Percentiles rank a stretch among this genome's conserved stretches.
phyloP scores from a whole-genome alignment of 768 basidiomycete species.

The Thelephora aurantiotincta region DNA sequence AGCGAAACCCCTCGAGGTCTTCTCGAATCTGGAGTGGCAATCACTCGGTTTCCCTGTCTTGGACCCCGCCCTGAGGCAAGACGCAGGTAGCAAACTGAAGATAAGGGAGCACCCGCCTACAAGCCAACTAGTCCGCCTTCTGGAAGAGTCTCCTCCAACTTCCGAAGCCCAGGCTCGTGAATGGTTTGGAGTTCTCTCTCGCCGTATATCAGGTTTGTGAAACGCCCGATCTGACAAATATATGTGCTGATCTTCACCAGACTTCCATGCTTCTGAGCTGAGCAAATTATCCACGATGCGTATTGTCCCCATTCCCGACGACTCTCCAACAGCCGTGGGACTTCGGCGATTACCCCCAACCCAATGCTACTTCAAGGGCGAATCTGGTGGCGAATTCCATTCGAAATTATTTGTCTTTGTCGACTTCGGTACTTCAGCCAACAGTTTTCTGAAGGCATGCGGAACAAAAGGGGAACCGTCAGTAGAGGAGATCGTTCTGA shows the following conservation, averaged over 20 bases:
- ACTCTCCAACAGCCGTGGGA: constrained; percentile 8
- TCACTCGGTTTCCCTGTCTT: constrained; percentile 66
- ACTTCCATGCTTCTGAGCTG: constrained; percentile 44
- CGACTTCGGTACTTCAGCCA: constrained; percentile 73
- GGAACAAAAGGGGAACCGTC: constrained; percentile 84
- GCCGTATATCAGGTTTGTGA: constrained; percentile 39
- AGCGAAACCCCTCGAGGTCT: constrained; percentile 59
- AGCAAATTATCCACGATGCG: constrained; percentile 37
- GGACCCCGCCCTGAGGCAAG: constrained; percentile 33
- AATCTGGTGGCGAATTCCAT: constrained; percentile 44
- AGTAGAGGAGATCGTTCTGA: constrained; percentile 65
- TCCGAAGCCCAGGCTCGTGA: constrained; percentile 36
- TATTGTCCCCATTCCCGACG: constrained; percentile 50
- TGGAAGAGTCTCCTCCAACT: constrained; percentile 46
- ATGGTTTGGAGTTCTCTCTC: constrained; percentile 59
- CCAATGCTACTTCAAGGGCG: constrained; percentile 56
- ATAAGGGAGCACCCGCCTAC: constrained; percentile 59
- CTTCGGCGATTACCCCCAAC: constrained; percentile 38
- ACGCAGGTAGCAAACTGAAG: constrained; percentile 48
- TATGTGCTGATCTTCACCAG: constrained; percentile 19
- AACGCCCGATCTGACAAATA: not conserved
- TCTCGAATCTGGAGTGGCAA: constrained; percentile 50
- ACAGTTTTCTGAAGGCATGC: constrained; percentile 72
- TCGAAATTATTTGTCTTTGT: constrained; percentile 80
- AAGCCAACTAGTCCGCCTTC: constrained; percentile 37